These are phyloP conservation scores for Aspergillus costaricaensis DNA, from an alignment of 2,329 filamentous ascomycete genomes.

Conservation along the genomic window DNA sequence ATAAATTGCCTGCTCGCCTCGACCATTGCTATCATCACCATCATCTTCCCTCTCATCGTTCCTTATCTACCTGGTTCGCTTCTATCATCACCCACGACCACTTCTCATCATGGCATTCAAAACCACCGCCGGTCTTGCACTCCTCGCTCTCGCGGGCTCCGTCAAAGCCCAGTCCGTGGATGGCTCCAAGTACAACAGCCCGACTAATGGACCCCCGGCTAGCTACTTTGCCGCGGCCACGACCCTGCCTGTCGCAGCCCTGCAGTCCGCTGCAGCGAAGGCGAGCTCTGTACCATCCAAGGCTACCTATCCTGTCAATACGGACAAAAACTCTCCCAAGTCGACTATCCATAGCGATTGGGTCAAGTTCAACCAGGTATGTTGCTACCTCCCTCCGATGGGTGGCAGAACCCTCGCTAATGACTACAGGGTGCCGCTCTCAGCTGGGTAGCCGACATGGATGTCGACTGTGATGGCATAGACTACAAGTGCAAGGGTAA, in stretches of 20 bases:
- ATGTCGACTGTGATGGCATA: constrained; percentile 37
- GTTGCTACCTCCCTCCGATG: neutral
- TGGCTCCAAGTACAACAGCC: constrained; percentile 26
- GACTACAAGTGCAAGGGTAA: constrained; percentile 35
- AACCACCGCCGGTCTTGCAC: neutral
- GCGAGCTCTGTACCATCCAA: constrained; percentile 25
- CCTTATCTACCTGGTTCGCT: neutral
- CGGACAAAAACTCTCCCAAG: constrained; percentile 16
- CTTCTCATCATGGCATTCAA: neutral
- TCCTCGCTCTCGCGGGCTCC: neutral
- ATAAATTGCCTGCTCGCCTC: neutral
- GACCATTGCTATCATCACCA: neutral
- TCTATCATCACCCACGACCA: too few species aligned
- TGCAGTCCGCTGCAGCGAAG: constrained; percentile 28
- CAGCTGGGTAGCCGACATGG: constrained; percentile 36
- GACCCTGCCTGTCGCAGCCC: constrained; percentile 26
- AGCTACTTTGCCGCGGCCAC: constrained; percentile 31
- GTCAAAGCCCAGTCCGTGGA: constrained; percentile 18
- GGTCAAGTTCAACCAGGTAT: constrained; percentile 26
- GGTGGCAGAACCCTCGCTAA: neutral
- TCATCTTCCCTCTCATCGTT: neutral
- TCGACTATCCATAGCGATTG: constrained; percentile 34
- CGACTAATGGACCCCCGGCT: constrained; percentile 25
- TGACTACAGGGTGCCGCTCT: constrained; percentile 29
- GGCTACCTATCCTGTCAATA: constrained; percentile 29